Evolutionary conservation across 805 yeast species (phyloP), one percentile per base, ranked within the genome.

Genomic region (Candida silvatica): DNA sequence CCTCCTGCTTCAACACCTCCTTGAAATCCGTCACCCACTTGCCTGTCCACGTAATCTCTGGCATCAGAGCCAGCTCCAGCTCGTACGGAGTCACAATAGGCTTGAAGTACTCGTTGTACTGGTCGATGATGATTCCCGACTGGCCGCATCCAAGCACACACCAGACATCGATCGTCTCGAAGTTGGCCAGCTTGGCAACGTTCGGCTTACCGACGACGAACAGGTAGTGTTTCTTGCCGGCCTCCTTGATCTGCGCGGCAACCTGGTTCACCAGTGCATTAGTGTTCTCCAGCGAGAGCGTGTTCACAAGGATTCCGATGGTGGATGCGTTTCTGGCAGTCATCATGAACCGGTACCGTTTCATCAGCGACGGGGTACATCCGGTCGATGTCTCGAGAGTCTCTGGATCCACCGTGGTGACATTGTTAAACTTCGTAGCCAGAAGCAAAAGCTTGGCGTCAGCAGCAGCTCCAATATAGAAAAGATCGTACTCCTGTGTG

Each of bases 201-300:
- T 92, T 92, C 7, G 97, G 97, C 56, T 92, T 92, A 8, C 98
- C 98, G 4, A 92, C 97, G 3, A 88, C 97, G 61, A 92, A 87
- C 52, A 86, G 71, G 52, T 92, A 92, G 45, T 84, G 90, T 51
- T 92, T 92, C 59, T 92, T 92, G 2, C 84, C 96, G 0, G 90
- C 87, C 3, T 63, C 66, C 34, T 67, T 70, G 38, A 92, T 74
- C 57, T 80, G 69, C 18, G 62, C 53, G 12, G 74, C 70, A 6
- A 87, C 71, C 23, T 65, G 64, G 36, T 77, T 74, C 35, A 90
- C 65, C 24, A 90, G 60, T n/a, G 55, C 65, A 35, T 75, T 72
- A 5, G 95, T 83, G 49, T 84, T 81, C 26, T 77, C 61, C 26
- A 92, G 58, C 0, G 97, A 90, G 20, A 92, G 62, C 0, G 97